Evolutionary conservation across 75 land plant genomes (phyloP).

Genomic region (Pinus albicaulis): DNA sequence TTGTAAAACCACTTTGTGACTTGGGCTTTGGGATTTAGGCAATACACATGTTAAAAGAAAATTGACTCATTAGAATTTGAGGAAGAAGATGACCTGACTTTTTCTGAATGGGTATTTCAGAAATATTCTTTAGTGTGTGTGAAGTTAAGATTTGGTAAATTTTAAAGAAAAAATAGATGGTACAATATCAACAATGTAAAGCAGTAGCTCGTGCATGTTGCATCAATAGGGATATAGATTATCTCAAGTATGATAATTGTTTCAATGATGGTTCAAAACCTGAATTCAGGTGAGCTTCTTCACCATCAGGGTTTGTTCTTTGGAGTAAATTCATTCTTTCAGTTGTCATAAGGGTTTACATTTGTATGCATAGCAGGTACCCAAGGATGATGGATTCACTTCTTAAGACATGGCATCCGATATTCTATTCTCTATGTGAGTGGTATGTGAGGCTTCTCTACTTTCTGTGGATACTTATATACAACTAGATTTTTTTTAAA

Average conservation of each 20-base stretch:
- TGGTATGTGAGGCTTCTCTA: constrained; percentile 41
- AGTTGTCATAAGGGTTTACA: background rate
- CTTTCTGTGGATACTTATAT: background rate
- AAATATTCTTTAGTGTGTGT: background rate
- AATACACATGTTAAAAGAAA: constrained; percentile 25
- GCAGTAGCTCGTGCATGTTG: constrained; percentile 13
- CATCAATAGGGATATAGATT: constrained; percentile 38
- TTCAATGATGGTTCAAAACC: constrained; percentile 22
- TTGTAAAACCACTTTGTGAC: background rate
- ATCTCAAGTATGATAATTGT: constrained; percentile 53
- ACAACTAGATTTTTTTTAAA: background rate
- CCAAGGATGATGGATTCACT: constrained; percentile 77
- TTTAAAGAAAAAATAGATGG: background rate
- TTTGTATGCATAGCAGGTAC: constrained; percentile 41
- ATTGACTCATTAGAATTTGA: constrained; percentile 61
- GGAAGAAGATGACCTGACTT: constrained; percentile 49
- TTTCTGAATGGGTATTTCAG: constrained; percentile 54
- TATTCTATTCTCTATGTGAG: constrained; percentile 93
- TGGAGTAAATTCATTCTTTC: background rate
- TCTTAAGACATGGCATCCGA: constrained; percentile 56
- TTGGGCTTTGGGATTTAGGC: background rate
- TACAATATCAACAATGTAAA: background rate
- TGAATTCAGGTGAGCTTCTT: constrained; percentile 21
- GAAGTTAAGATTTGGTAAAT: background rate
- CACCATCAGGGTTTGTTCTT: background rate